A percentile compares a stretch with the other conserved stretches of the same genome.
Conservation (phyloP, 805 yeast genomes). For the Saturnispora quitensis region DNA sequence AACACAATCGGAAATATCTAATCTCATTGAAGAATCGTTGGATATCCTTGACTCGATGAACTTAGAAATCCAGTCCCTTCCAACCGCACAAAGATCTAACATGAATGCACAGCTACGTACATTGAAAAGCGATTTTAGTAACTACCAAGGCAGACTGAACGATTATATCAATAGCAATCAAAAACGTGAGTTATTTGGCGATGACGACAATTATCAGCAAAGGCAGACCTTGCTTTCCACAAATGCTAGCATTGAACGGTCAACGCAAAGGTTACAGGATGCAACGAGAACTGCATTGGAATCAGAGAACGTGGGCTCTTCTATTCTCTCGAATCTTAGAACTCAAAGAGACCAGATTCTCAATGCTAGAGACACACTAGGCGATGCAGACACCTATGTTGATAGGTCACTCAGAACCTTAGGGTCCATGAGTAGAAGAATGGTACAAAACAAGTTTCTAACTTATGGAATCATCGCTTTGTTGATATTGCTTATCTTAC, state of each 20-base stretch:
- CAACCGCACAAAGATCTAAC: slow-evolving; percentile 62
- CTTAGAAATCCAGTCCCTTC: slow-evolving; percentile 74
- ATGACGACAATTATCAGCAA: slow-evolving; percentile 39
- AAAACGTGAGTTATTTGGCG: slow-evolving; percentile 53
- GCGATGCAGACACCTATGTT: slow-evolving; percentile 87
- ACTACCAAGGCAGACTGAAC: slow-evolving; percentile 46
- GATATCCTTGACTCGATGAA: slow-evolving; percentile 82
- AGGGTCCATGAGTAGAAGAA: slow-evolving; percentile 83
- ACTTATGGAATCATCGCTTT: slow-evolving; percentile 90
- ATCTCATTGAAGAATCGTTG: slow-evolving; percentile 59
- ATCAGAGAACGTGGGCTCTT: slow-evolving; percentile 86
- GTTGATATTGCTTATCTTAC: slow-evolving; percentile 65
- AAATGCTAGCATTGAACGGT: slow-evolving; percentile 71
- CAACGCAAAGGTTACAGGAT: slow-evolving; percentile 76
- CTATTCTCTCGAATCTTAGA: slow-evolving; percentile 77
- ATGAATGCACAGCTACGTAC: slow-evolving; percentile 72
- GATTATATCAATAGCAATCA: slow-evolving; percentile 60
- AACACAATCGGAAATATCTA: background rate
- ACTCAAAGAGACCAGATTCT: slow-evolving; percentile 89
- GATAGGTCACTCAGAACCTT: slow-evolving; percentile 82
- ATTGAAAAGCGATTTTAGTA: slow-evolving; percentile 50
- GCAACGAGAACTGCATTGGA: slow-evolving; percentile 87
- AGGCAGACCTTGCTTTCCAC: slow-evolving; percentile 72
- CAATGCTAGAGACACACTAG: slow-evolving; percentile 76
- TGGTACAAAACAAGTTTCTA: slow-evolving; percentile 84